Base-by-base conservation (phyloP, 345 rosid genomes). In the Gossypium bickii region DNA sequence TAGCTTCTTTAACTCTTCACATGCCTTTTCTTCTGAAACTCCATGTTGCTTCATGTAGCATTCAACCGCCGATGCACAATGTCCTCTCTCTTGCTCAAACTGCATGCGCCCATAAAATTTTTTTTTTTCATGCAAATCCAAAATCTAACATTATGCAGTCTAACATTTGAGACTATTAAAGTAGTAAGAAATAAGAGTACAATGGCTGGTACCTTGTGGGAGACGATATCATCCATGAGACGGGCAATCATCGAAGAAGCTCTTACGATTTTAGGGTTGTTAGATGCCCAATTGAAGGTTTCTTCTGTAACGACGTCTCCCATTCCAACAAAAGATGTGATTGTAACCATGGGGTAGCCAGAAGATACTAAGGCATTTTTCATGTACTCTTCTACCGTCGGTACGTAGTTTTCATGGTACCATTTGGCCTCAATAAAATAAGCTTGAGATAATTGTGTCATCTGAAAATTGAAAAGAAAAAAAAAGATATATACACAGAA, bases 321-420 rank as follows among this genome's bases (percentile, higher is more conserved):
- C 80, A 76, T 80, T 25, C 83, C 85, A 0, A 83, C 18, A 67
- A 78, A 73, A n/a, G 77, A 74, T 2, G 78, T 60, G 2, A 62
- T 24, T 13, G 73, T 4, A 8, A 83, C 48, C 67, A 79, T 18
- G 15, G 9, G 4, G 49, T 72, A 77, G 10, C 47, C 73, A 38
- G 63, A 11, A 3, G 80, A 12, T 6, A 72, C 51, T 8, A 72
- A 13, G 29, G 77, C 77, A 17, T 59, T 65, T 1, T 10, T 1
- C 80, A 85, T 34, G 68, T 82, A 85, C 64, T 81, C 85, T 3
- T 83, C 80, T 48, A 83, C 12, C 2, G 69, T 73, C 1, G 84
- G 86, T 13, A 65, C 20, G 62, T 78, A 22, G 0, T 55, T 8
- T 12, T 69, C 15, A 20, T 80, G 47, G 12, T 55, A 48, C 84